Conservation (phyloP, 352 stramenopile species). For the Pythium rhizo-oryzae region DNA sequence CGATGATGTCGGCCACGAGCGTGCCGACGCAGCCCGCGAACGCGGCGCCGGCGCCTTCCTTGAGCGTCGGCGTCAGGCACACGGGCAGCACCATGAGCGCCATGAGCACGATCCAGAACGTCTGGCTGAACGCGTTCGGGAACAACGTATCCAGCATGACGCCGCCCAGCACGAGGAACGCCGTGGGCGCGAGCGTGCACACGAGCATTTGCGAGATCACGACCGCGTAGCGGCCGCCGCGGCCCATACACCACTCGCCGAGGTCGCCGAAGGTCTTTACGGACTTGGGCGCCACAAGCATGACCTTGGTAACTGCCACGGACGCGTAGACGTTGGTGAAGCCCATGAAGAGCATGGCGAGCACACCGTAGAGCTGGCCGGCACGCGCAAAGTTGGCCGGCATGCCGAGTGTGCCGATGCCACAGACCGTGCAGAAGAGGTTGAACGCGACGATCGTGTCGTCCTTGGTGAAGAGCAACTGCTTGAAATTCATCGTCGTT, state of each 20-base stretch:
- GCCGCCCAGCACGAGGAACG: constrained; percentile 27
- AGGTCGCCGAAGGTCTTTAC: constrained; percentile 35
- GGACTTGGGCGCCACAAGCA: constrained; percentile 13
- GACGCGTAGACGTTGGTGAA: constrained; percentile 39
- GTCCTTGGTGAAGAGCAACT: constrained; percentile 5
- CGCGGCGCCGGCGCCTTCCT: constrained; percentile 33
- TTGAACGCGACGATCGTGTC: constrained; percentile 41
- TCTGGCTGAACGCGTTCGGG: constrained; percentile 21
- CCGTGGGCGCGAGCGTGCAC: constrained; percentile 24
- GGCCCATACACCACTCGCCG: constrained; percentile 36
- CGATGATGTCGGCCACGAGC: constrained; percentile 33
- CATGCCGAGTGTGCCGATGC: constrained; percentile 70
- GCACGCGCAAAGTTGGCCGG: constrained; percentile 64
- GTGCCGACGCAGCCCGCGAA: constrained; percentile 35
- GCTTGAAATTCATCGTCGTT: constrained; percentile 5
- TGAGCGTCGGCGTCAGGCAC: constrained; percentile 38
- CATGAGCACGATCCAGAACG: constrained; percentile 37
- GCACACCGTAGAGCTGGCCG: constrained; percentile 32
- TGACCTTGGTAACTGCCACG: constrained; percentile 19
- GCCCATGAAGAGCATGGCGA: constrained; percentile 40
- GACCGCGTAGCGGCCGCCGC: constrained; percentile 28
- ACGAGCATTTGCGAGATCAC: constrained; percentile 27
- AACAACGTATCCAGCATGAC: constrained; percentile 36
- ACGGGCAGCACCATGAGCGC: constrained; percentile 26
- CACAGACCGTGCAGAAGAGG: constrained; percentile 66